Evolutionary conservation across 2,329 filamentous ascomycete genomes (phyloP), one percentile per base, ranked within the genome.

Genomic region (Fusarium sp.): DNA sequence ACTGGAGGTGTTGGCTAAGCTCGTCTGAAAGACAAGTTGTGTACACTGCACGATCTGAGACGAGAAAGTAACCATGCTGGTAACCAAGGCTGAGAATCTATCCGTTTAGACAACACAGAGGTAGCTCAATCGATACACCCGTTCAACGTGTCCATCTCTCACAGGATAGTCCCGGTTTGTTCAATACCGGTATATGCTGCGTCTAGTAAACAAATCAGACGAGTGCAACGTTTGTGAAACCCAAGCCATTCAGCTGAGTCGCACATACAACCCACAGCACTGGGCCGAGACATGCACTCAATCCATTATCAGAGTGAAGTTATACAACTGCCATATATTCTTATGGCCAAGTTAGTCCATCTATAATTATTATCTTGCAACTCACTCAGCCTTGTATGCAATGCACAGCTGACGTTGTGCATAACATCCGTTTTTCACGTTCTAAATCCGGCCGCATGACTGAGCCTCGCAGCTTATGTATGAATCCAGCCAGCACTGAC

Each of bases 381-480:
- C n/a, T n/a, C n/a, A n/a, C 60, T 59, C 62, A 65, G 60, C 53
- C 60, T 41, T 65, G 60, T 52, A 52, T 47, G 44, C 21, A 38
- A 37, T 44, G 47, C 47, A 58, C 39, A 47, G 66, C 66, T 70
- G 53, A 69, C 49, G 53, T 24, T 59, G 52, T 68, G 49, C 42
- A 58, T 49, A 21, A n/a, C n/a, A n/a, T n/a, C 38, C 16, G 31
- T 35, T 31, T 33, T n/a, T 42, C 20, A 7, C 16, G 21, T 28
- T 41, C 56, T 55, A 58, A 66, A 43, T 37, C 37, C 37, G 37
- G 21, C 47, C 23, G 46, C 23, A 53, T 53, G 33, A 38, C 63
- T 52, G 31, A 66, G 63, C 63, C 55, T 66, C 63, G 55, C 62
- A 61, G 62, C 61, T 66, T 69, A 42, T 50, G 60, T 63, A 69